Evolutionary conservation across 306 rosid species (phyloP).

Genomic region (Acacia crassicarpa): DNA sequence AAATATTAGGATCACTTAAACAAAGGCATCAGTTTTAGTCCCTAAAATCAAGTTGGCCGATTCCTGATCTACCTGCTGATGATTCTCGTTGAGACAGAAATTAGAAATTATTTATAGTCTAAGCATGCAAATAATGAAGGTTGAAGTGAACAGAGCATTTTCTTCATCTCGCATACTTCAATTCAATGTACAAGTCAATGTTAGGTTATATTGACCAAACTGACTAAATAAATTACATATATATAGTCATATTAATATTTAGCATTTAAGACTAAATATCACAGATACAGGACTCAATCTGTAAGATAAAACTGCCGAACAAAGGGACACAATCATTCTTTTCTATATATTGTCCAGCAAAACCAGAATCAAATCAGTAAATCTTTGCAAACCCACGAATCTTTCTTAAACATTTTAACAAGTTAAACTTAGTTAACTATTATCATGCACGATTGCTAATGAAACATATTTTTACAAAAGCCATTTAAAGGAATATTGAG

Average conservation of each 20-base stretch:
- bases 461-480: no score
- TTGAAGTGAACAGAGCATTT: background rate
- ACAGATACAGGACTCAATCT: background rate
- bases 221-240: background rate
- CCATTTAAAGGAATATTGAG: no score
- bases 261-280: background rate
- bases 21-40: background rate
- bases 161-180: slow-evolving; percentile 10
- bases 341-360: background rate
- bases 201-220: background rate
- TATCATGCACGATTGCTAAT: no score
- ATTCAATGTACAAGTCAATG: background rate
- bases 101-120: background rate
- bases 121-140: background rate
- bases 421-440: background rate
- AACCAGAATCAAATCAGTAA: slow-evolving; percentile 3
- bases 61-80: background rate
- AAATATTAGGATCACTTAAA: background rate
- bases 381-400: background rate
- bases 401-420: background rate
- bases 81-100: background rate
- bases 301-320: background rate
- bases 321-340: background rate
- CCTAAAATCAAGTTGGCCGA: slow-evolving; percentile 15
- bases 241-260: background rate